phyloP scores from a whole-genome alignment of 2,329 filamentous ascomycete genomes.

The Leptographium procerum region DNA sequence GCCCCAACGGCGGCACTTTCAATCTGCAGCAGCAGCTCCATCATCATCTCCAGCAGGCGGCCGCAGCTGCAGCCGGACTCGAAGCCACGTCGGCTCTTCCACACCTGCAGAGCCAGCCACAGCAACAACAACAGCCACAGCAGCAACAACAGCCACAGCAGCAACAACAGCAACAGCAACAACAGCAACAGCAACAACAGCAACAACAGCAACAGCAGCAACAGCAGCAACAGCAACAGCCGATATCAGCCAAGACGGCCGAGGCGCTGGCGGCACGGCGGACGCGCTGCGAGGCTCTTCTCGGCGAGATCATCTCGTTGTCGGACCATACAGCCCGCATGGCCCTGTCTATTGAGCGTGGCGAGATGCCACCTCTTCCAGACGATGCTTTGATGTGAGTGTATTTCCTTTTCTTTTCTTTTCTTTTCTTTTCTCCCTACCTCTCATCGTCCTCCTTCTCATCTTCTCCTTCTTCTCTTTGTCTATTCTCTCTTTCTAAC shows the following conservation, averaged over 20 bases:
- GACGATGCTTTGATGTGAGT: slow-evolving; percentile 11
- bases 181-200: not conserved
- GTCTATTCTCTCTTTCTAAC: not conserved
- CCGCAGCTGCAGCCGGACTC: not conserved
- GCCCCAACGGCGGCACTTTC: not conserved
- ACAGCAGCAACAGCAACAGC: not conserved
- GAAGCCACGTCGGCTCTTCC: not conserved
- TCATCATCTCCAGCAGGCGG: not conserved
- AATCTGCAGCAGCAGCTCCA: not conserved
- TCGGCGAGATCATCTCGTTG: slow-evolving; percentile 27
- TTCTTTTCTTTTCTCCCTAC: no score
- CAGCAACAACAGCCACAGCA: not conserved
- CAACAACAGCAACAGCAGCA: not conserved
- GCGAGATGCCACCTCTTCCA: slow-evolving; percentile 12
- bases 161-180: not conserved
- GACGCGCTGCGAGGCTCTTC: slow-evolving; percentile 20
- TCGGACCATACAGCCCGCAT: slow-evolving; percentile 31
- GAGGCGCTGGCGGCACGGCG: slow-evolving; percentile 10
- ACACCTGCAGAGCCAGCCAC: not conserved
- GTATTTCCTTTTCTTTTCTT: not conserved
- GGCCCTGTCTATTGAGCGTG: slow-evolving; percentile 22
- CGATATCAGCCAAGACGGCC: slow-evolving; percentile 8
- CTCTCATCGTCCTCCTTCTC: not conserved
- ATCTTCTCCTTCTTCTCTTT: not conserved
- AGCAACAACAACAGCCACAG: not conserved